Evolutionary conservation across 2,329 filamentous ascomycete species (phyloP).

Genomic region (Aspergillus sp.): DNA sequence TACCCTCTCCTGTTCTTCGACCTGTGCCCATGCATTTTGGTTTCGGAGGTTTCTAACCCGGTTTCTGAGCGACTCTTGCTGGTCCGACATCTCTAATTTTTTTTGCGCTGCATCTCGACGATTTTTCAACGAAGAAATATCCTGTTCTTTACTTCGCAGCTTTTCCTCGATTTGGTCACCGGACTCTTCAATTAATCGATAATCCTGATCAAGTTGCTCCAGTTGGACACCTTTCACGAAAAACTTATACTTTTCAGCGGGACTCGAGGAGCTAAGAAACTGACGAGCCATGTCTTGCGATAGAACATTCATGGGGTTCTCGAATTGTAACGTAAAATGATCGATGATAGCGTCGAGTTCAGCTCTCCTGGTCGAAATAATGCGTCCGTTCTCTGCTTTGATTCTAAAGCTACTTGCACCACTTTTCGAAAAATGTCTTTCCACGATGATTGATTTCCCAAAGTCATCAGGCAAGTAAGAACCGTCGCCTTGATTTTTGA

Average conservation of each 20-base stretch:
- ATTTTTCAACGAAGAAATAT: slow-evolving; percentile 61
- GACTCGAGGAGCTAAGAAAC: slow-evolving; percentile 82
- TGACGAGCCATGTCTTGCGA: slow-evolving; percentile 94
- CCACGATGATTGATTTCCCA: slow-evolving; percentile 83
- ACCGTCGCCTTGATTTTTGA: slow-evolving; percentile 86
- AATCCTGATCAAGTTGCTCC: slow-evolving; percentile 88
- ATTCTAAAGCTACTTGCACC: slow-evolving; percentile 83
- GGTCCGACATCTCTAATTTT: slow-evolving; percentile 64
- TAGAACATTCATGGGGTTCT: slow-evolving; percentile 93
- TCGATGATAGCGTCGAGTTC: slow-evolving; percentile 93
- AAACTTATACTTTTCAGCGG: slow-evolving; percentile 89
- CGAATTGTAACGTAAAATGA: slow-evolving; percentile 88
- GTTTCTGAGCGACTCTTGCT: slow-evolving; percentile 64
- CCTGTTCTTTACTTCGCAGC: slow-evolving; percentile 60
- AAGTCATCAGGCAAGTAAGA: slow-evolving; percentile 82
- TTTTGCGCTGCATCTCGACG: slow-evolving; percentile 62
- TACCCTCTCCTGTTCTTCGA: slow-evolving; percentile 69
- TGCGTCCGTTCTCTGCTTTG: slow-evolving; percentile 68
- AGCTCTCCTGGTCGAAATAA: slow-evolving; percentile 77
- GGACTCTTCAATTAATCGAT: slow-evolving; percentile 76
- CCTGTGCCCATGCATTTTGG: slow-evolving; percentile 84
- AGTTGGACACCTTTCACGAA: slow-evolving; percentile 94
- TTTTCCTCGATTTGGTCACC: slow-evolving; percentile 71
- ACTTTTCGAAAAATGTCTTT: slow-evolving; percentile 76
- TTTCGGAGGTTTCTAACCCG: slow-evolving; percentile 60